These are phyloP conservation scores for Nemophila menziesii DNA, from an alignment of 257 asterid genomes.

Conservation along the genomic window DNA sequence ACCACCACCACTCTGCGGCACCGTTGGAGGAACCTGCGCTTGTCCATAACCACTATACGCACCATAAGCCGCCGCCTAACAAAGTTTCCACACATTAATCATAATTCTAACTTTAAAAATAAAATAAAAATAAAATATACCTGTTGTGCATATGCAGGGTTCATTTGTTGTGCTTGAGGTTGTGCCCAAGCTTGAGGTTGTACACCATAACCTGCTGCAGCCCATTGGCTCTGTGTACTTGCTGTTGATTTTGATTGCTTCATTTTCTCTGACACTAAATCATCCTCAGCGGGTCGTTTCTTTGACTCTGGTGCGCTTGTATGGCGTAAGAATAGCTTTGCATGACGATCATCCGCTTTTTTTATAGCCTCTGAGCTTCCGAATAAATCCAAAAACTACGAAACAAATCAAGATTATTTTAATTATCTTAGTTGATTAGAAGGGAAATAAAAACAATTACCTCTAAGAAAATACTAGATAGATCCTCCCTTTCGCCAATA, in stretches of 20 bases:
- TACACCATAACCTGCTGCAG: conserved; percentile 67
- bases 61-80: conserved; percentile 73
- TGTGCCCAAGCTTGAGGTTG: conserved; percentile 93
- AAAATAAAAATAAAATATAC: conserved; percentile 18
- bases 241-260: conserved; percentile 54
- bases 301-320: conserved; percentile 67
- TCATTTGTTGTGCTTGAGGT: conserved; percentile 83
- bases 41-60: conserved; percentile 65
- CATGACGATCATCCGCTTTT: conserved; percentile 79
- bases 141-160: conserved; percentile 79
- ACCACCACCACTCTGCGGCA: conserved; percentile 58
- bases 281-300: conserved; percentile 88
- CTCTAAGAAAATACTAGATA: conserved; percentile 92
- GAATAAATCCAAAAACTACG: conserved; percentile 92
- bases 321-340: conserved; percentile 70
- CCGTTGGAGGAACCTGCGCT: conserved; percentile 55
- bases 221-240: conserved; percentile 67
- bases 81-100: neutral
- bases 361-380: conserved; percentile 58
- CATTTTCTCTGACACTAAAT: conserved; percentile 57
- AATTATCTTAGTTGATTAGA: neutral
- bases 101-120: neutral
- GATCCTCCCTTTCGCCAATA: conserved; percentile 77
- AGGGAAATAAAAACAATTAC: conserved; percentile 21
- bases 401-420: conserved; percentile 10